A percentile compares a stretch with the other conserved stretches of the same genome.
phyloP scores from a whole-genome alignment of 129 eudicot species.

The Scalesia atractyloides region DNA sequence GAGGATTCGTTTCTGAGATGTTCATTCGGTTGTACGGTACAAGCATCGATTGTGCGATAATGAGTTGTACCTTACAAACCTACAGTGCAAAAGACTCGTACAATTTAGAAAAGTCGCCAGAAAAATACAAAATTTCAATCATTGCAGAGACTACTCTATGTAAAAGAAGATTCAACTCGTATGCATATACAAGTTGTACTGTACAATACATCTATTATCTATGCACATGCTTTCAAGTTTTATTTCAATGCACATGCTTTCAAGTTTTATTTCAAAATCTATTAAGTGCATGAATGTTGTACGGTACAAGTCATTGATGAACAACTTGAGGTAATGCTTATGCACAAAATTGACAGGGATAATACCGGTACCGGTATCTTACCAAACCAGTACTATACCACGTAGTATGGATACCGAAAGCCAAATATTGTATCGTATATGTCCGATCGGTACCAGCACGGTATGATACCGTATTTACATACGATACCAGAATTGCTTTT shows the following conservation, averaged over 20 bases:
- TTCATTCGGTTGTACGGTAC: not conserved
- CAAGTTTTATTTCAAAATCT: constrained; percentile 7
- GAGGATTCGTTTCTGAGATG: not conserved
- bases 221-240: constrained; percentile 6
- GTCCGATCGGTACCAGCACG: no score
- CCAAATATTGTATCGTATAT: no score
- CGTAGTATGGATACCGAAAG: no score
- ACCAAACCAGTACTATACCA: no score
- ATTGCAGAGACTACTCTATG: not conserved
- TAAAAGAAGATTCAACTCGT: not conserved
- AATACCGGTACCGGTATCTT: no score
- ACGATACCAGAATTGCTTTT: not conserved
- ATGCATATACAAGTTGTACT: constrained; percentile 16
- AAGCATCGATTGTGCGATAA: not conserved
- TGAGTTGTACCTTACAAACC: constrained; percentile 8
- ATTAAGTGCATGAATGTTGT: not conserved
- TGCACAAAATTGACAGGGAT: no score
- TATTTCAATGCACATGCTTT: constrained; percentile 9
- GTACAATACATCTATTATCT: not conserved
- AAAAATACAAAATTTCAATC: not conserved
- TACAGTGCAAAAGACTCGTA: not conserved
- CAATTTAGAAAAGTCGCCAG: not conserved
- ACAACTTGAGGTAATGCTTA: not conserved
- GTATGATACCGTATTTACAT: no score
- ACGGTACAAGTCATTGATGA: constrained; percentile 18